phyloP scores from a whole-genome alignment of 2,329 filamentous ascomycete species.

The Colletotrichum graminicola region DNA sequence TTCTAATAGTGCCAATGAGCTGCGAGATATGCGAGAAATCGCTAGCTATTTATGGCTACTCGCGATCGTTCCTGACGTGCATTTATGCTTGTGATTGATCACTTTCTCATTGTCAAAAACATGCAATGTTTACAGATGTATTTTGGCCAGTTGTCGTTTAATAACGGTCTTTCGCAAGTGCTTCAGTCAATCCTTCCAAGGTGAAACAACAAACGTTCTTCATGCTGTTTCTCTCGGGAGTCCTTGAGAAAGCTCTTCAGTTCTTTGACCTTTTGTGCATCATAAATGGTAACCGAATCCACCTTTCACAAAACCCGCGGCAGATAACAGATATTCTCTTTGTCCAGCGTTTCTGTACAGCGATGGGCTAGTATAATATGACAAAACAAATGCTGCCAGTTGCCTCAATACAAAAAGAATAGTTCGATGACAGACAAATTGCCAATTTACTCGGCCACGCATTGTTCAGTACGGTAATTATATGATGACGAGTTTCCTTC shows the following conservation, averaged over 20 bases:
- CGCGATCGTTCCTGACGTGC: background rate
- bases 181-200: background rate
- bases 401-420: no score
- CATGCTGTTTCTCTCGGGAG: background rate
- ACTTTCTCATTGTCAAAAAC: no score
- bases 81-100: background rate
- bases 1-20: background rate
- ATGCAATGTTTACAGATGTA: background rate
- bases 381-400: background rate
- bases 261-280: background rate
- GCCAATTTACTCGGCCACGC: no score
- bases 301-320: no score
- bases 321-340: background rate
- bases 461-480: background rate
- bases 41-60: background rate
- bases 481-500: rapidly evolving
- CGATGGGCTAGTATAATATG: background rate
- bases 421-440: background rate
- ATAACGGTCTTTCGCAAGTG: background rate
- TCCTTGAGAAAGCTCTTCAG: no score
- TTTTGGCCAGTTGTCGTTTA: background rate
- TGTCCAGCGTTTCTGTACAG: background rate
- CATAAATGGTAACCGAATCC: no score
- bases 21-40: no score
- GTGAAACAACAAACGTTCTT: background rate